These are phyloP conservation scores for Lentinus tigrinus DNA, from an alignment of 768 basidiomycete genomes.

Conservation along the genomic window DNA sequence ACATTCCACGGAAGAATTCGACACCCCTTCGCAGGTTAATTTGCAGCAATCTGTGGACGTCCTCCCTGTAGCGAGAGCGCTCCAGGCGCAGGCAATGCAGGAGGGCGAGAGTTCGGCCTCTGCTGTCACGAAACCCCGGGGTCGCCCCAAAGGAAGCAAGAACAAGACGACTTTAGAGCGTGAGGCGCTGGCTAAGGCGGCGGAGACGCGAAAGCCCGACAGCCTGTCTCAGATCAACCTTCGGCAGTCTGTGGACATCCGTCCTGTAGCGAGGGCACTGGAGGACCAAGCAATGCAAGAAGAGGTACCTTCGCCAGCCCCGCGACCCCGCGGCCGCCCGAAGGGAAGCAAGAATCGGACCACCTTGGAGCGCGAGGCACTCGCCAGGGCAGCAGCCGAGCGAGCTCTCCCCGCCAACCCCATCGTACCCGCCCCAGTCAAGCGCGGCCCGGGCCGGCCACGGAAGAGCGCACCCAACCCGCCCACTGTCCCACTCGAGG, in stretches of 20 bases:
- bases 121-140: not conserved
- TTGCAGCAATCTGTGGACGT: not conserved
- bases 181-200: not conserved
- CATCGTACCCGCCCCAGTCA: not conserved
- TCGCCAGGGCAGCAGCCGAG: not conserved
- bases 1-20: too few relatives aligned
- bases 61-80: not conserved
- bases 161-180: slow-evolving; percentile 9
- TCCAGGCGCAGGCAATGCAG: not conserved
- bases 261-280: not conserved
- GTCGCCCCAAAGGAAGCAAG: slow-evolving; percentile 11
- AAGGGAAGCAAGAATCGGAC: slow-evolving; percentile 13
- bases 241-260: not conserved
- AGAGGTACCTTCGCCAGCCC: not conserved
- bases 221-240: too few relatives aligned
- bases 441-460: slow-evolving; percentile 3
- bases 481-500: not conserved
- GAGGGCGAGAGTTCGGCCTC: not conserved
- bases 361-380: slow-evolving; percentile 4
- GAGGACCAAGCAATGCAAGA: slow-evolving; percentile 1
- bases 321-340: slow-evolving; percentile 1
- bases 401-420: not conserved
- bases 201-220: too few relatives aligned
- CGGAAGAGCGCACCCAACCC: slow-evolving; percentile 9
- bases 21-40: too few relatives aligned